Conservation (phyloP, 2,329 filamentous ascomycete species). For the Hymenoscyphus repandus region DNA sequence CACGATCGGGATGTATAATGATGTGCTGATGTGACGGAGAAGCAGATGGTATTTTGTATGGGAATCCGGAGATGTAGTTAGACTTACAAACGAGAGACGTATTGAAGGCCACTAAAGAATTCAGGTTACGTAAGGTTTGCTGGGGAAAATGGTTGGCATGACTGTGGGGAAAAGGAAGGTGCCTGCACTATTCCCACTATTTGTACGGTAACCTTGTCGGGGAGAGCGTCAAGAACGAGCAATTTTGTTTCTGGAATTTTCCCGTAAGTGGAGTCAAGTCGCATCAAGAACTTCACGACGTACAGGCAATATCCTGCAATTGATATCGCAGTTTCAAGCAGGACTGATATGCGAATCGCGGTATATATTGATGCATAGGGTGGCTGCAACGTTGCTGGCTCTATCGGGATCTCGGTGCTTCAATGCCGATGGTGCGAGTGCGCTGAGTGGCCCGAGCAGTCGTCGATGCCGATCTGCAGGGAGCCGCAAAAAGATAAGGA, state of each 20-base stretch:
- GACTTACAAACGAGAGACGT: neutral
- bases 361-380: too few species aligned
- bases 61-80: conserved; percentile 12
- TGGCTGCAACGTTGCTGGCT: too few species aligned
- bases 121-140: neutral
- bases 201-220: neutral
- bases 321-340: too few species aligned
- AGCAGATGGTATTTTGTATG: conserved; percentile 7
- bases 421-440: too few species aligned
- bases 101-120: neutral
- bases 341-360: too few species aligned
- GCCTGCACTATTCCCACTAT: neutral
- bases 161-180: neutral
- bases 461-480: neutral
- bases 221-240: too few species aligned
- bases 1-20: neutral
- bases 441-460: too few species aligned
- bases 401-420: too few species aligned
- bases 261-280: too few species aligned
- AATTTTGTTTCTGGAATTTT: too few species aligned
- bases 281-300: too few species aligned
- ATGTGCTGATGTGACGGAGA: conserved; percentile 5
- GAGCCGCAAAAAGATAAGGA: neutral
- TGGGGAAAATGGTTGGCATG: neutral
- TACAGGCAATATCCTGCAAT: too few species aligned